These are phyloP conservation scores for Trichoderma gracile DNA, from an alignment of 2,329 filamentous ascomycete species.

Conservation along the genomic window DNA sequence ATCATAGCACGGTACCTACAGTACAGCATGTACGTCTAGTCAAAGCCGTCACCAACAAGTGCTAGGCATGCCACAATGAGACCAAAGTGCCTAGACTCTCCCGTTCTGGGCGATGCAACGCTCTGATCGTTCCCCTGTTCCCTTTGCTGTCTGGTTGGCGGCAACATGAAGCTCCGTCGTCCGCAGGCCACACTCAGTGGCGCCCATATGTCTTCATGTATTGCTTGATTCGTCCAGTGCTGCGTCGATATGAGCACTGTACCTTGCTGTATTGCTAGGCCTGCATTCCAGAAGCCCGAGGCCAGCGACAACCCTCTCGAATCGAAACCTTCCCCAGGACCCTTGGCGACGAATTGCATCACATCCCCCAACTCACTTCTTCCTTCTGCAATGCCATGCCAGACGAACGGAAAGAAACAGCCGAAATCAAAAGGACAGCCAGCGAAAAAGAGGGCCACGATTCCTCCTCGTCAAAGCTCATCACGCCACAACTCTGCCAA, in stretches of 20 bases:
- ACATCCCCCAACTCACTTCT: not conserved
- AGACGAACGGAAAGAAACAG: not conserved
- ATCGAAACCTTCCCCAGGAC: too few relatives aligned
- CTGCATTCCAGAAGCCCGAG: not conserved
- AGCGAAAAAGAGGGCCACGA: not conserved
- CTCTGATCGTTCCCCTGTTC: not conserved
- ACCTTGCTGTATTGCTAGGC: too few relatives aligned
- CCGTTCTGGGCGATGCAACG: not conserved
- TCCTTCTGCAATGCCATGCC: not conserved
- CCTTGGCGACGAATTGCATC: not conserved
- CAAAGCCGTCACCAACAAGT: too few relatives aligned
- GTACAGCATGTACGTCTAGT: too few relatives aligned
- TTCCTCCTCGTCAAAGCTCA: constrained; percentile 6
- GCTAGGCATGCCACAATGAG: not conserved
- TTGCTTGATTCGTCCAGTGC: too few relatives aligned
- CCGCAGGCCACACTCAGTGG: constrained; percentile 17
- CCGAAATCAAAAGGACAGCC: not conserved
- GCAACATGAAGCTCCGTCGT: constrained; percentile 14
- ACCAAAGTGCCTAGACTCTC: not conserved
- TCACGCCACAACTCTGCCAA: constrained; percentile 20
- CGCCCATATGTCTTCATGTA: not conserved
- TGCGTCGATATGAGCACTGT: too few relatives aligned
- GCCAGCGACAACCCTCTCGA: too few relatives aligned
- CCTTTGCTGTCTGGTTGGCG: constrained; percentile 4
- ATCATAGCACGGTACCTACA: too few relatives aligned